Percentiles rank a stretch among this genome's conserved stretches.
phyloP scores from a whole-genome alignment of 1,139 yeast genomes.

The Blastobotrys persicus region DNA sequence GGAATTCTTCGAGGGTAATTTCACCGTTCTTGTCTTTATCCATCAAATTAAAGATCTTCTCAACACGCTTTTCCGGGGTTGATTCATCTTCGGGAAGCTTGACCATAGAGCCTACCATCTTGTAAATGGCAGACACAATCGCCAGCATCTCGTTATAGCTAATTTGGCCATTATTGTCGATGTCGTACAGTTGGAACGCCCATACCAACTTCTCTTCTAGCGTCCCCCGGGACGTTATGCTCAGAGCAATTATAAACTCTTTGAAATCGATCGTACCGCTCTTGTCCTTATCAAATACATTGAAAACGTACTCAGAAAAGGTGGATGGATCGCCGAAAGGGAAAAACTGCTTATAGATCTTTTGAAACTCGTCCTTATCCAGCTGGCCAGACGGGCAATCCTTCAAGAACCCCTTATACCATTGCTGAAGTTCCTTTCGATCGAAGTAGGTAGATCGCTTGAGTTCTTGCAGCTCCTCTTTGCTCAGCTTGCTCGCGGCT shows the following conservation, averaged over 20 bases:
- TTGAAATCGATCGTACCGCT: constrained; percentile 85
- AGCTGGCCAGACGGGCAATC: constrained; percentile 94
- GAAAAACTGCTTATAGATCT: constrained; percentile 92
- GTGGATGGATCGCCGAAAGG: constrained; percentile 98
- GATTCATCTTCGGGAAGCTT: constrained; percentile 86
- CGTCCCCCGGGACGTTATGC: constrained; percentile 85
- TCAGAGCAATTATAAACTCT: constrained; percentile 85
- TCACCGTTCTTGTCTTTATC: constrained; percentile 68
- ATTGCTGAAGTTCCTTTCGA: constrained; percentile 90
- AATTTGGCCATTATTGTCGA: constrained; percentile 72
- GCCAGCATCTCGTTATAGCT: constrained; percentile 73
- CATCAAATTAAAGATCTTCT: constrained; percentile 72
- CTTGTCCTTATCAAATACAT: constrained; percentile 81
- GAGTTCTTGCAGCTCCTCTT: constrained; percentile 81
- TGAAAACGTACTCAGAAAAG: constrained; percentile 83
- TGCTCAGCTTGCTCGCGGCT: constrained; percentile 87
- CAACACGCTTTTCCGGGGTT: constrained; percentile 85
- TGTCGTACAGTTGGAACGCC: constrained; percentile 84
- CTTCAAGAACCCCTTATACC: constrained; percentile 94
- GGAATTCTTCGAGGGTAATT: constrained; percentile 77
- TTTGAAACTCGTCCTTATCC: constrained; percentile 82
- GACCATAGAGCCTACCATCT: constrained; percentile 96
- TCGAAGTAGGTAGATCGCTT: constrained; percentile 89
- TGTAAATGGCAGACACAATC: constrained; percentile 81
- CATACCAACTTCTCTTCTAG: constrained; percentile 78